Base-by-base conservation (phyloP, 768 basidiomycete genomes). In the Cystofilobasidium bisporidii region DNA sequence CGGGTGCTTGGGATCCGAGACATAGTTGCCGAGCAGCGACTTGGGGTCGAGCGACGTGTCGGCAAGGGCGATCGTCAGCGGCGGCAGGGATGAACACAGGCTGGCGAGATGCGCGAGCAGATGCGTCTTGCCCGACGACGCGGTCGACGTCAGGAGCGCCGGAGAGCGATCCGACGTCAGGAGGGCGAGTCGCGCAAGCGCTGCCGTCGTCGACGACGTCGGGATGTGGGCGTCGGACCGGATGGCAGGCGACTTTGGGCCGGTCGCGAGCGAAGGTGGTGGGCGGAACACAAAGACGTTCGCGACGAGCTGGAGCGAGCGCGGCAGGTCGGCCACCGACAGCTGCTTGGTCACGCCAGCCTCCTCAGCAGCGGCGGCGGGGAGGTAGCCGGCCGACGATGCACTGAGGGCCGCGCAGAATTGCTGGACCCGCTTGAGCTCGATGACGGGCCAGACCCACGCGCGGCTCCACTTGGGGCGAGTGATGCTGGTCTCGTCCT, bases 1-100 rank as follows among this genome's bases (percentile, higher is more conserved):
- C 0, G 91, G 86, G 30, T 83, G 83, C 1, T 82, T 84, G 0
- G 87, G 81, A 0, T 94, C 96, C 1, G 94, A 94, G 3, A 91
- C 81, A 68, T 98, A 94, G 2, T 91, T 92, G 6, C 96, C 94
- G 50, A 99, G 82, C 8, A 99, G 82, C 0, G 91, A 87, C 28
- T 94, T 87, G 36, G 93, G 87, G 74, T 99, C 94, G 55, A 99
- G 81, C 2, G 94, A 94, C 0, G 92, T 94, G 72, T 98, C 96
- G 9, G 91, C 90, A 30, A 98, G 84, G 72, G 94, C 88, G 67
- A 99, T 86, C 0, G 83, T 86, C 38, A 98, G 82, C 48, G 96
- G 82, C 10, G 78, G 73, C 0, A 64, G 61, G 0, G 89, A 86
- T 73, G 85, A 81, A 15, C 97, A 76, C 14, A 81, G 72, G 14